Conservation (phyloP, 2,329 filamentous ascomycete genomes). For the Beauveria australis region DNA sequence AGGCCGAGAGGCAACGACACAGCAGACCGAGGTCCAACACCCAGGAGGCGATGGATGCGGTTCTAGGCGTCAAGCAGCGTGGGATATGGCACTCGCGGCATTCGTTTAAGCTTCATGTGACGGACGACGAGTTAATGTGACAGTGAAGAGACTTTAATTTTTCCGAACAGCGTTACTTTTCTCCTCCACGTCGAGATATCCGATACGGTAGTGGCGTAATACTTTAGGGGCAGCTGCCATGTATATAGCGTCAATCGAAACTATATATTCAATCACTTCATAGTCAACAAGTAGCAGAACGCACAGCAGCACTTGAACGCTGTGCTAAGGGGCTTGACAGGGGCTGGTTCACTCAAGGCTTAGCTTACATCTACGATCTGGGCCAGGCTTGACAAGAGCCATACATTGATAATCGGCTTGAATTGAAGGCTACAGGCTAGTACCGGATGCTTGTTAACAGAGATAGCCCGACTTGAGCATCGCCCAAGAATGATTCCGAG, state of each 20-base stretch:
- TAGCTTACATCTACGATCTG: too few relatives aligned
- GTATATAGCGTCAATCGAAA: neutral
- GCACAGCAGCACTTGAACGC: neutral
- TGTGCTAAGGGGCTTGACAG: too few relatives aligned
- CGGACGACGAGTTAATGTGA: conserved; percentile 28
- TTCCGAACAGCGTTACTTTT: too few relatives aligned
- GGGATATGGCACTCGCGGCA: conserved; percentile 57
- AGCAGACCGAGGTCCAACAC: conserved; percentile 42
- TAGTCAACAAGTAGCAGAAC: neutral
- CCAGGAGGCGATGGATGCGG: conserved; percentile 48
- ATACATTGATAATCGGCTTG: too few relatives aligned
- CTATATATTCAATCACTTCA: neutral
- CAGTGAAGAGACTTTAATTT: neutral
- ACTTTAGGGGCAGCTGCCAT: neutral
- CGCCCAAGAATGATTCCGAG: too few relatives aligned
- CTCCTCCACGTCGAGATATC: neutral
- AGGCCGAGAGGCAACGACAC: conserved; percentile 18
- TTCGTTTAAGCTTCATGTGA: conserved; percentile 46
- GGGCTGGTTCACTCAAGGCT: too few relatives aligned
- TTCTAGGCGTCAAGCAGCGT: conserved; percentile 51
- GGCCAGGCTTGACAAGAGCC: too few relatives aligned
- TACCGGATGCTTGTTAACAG: too few relatives aligned
- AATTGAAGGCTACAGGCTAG: too few relatives aligned
- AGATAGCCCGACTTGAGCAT: too few relatives aligned
- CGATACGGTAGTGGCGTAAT: neutral